Percentiles rank a stretch among this genome's conserved stretches.
phyloP scores from a whole-genome alignment of 441 rosid species.

The Biscutella laevigata region DNA sequence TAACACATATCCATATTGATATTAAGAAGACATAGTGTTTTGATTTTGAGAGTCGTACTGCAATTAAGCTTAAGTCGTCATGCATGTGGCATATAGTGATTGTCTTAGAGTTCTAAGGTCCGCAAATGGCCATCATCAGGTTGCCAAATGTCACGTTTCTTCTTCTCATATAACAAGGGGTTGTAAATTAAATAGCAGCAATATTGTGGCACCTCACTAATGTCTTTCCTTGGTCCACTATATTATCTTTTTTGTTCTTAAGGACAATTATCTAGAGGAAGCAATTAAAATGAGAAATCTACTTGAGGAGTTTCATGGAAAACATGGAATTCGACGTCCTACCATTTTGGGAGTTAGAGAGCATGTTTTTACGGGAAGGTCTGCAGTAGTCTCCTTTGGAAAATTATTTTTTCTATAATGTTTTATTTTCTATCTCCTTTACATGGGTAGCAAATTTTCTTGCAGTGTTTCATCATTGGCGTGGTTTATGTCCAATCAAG shows the following conservation, averaged over 20 bases:
- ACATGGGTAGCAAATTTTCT: conserved; percentile 19
- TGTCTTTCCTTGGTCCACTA: conserved; percentile 10
- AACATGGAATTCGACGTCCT: conserved; percentile 90
- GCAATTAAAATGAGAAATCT: conserved; percentile 97
- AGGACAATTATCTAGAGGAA: conserved; percentile 96
- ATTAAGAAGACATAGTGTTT: not conserved
- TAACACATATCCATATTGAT: not conserved
- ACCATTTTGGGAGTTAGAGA: conserved; percentile 96
- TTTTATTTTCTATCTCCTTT: conserved; percentile 18
- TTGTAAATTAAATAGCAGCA: conserved; percentile 5
- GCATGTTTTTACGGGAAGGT: conserved; percentile 97
- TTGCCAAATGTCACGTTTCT: conserved; percentile 2
- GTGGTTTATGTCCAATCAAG: conserved; percentile 98
- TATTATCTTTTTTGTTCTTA: conserved; percentile 21
- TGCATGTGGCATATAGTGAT: conserved; percentile 9
- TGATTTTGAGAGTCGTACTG: conserved; percentile 6
- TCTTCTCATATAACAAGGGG: conserved; percentile 1
- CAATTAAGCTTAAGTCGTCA: not conserved
- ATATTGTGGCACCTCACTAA: not conserved
- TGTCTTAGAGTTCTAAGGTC: conserved; percentile 6
- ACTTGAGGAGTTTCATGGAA: conserved; percentile 75
- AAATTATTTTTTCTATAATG: not conserved
- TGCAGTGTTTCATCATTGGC: conserved; percentile 97
- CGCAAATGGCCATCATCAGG: not conserved
- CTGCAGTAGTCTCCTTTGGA: conserved; percentile 9